Evolutionary conservation across 169 alveolate genomes (phyloP).

Genomic region (Cryptosporidium xiaoi): DNA sequence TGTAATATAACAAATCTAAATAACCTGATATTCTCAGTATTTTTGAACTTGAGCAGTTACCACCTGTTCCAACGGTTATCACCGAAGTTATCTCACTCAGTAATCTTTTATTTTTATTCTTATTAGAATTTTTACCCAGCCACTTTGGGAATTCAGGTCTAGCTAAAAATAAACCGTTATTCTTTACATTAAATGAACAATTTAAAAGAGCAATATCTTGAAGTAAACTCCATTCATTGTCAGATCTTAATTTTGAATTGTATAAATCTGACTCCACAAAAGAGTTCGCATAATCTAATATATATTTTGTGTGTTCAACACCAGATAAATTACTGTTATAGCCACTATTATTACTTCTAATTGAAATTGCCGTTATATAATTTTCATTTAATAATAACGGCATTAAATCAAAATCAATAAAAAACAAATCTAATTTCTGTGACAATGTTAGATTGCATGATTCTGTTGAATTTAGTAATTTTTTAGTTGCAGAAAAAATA

Average conservation of each 20-base stretch:
- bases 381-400: slow-evolving; percentile 94
- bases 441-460: slow-evolving; percentile 77
- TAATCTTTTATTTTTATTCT: slow-evolving; percentile 89
- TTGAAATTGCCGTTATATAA: slow-evolving; percentile 82
- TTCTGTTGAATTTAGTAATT: slow-evolving; percentile 83
- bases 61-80: slow-evolving; percentile 63
- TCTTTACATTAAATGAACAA: slow-evolving; percentile 77
- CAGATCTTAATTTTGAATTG: slow-evolving; percentile 83
- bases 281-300: slow-evolving; percentile 85
- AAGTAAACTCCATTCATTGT: slow-evolving; percentile 88
- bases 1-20: slow-evolving; percentile 44
- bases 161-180: slow-evolving; percentile 78
- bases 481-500: slow-evolving; percentile 88
- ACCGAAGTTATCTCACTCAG: slow-evolving; percentile 73
- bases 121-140: slow-evolving; percentile 91
- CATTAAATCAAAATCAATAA: slow-evolving; percentile 93
- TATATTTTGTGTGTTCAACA: slow-evolving; percentile 77
- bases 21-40: slow-evolving; percentile 49
- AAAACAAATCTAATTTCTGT: slow-evolving; percentile 88
- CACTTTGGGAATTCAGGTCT: slow-evolving; percentile 93
- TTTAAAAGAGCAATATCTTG: slow-evolving; percentile 84
- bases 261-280: slow-evolving; percentile 89
- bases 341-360: slow-evolving; percentile 76
- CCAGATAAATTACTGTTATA: slow-evolving; percentile 77
- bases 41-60: slow-evolving; percentile 53